Conservation (phyloP, 306 rosid species). For the Pueraria montana region DNA sequence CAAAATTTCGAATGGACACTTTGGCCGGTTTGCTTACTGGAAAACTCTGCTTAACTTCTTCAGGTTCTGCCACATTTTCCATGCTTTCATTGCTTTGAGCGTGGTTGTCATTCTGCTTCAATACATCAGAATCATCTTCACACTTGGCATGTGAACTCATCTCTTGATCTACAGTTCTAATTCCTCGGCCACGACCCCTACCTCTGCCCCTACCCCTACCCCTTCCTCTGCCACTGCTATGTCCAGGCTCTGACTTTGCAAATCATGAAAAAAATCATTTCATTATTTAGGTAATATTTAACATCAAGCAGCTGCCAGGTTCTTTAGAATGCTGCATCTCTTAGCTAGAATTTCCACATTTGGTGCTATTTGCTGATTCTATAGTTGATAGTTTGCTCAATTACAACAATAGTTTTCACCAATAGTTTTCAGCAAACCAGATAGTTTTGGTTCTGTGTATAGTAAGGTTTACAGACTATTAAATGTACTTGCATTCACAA, state of each 20-base stretch:
- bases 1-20: no score
- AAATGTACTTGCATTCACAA: no score
- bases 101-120: conserved; percentile 39
- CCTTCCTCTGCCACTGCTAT: no score
- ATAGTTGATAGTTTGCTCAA: neutral
- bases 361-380: neutral
- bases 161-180: conserved; percentile 65
- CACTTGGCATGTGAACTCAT: conserved; percentile 49
- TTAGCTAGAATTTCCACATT: no score
- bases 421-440: neutral
- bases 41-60: no score
- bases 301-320: no score
- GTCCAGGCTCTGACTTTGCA: no score
- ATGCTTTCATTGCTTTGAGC: conserved; percentile 49
- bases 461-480: neutral
- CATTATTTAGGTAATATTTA: no score
- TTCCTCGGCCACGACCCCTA: no score
- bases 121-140: conserved; percentile 60
- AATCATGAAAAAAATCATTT: no score
- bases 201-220: conserved; percentile 83
- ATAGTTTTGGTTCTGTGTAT: neutral
- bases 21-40: no score
- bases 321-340: no score
- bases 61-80: conserved; percentile 45
- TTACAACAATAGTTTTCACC: neutral